Conservation (phyloP, 2,329 filamentous ascomycete species). For the Aspergillus aculeatinus region DNA sequence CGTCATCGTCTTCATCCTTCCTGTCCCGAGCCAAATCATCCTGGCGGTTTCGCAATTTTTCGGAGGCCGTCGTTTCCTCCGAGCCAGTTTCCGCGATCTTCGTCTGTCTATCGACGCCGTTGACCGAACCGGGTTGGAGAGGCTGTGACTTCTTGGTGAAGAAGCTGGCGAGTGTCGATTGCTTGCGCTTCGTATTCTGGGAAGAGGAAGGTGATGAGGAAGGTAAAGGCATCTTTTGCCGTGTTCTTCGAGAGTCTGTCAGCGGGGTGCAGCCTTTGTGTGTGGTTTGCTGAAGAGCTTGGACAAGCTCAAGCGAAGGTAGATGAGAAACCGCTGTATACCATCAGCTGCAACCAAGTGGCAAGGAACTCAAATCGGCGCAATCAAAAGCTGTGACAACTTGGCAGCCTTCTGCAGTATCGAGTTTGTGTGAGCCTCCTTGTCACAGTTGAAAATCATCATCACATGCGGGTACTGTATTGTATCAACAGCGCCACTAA, state of each 20-base stretch:
- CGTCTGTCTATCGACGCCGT: conserved; percentile 9
- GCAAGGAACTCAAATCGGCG: neutral
- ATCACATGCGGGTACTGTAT: neutral
- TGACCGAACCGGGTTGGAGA: conserved; percentile 17
- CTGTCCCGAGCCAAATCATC: neutral
- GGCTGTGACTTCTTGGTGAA: conserved; percentile 61
- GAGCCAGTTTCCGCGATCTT: neutral
- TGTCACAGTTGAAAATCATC: neutral
- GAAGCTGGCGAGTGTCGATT: conserved; percentile 83
- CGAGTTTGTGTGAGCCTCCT: neutral
- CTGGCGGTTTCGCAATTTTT: neutral
- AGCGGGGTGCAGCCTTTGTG: too few relatives aligned
- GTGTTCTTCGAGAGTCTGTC: neutral
- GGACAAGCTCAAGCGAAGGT: neutral
- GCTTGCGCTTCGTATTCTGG: conserved; percentile 39
- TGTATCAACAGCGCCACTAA: neutral
- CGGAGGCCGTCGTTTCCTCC: conserved; percentile 8
- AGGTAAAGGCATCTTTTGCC: conserved; percentile 31
- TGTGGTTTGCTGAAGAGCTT: neutral
- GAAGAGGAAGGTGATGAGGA: conserved; percentile 37
- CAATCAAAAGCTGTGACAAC: neutral
- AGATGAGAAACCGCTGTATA: neutral
- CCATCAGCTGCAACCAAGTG: neutral
- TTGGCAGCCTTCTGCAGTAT: neutral
- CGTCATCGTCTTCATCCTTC: conserved; percentile 34